Evolutionary conservation across 495 filamentous ascomycete genomes (phyloP), one percentile per base, ranked within the genome.

Genomic region (Rhypophila decipiens): DNA sequence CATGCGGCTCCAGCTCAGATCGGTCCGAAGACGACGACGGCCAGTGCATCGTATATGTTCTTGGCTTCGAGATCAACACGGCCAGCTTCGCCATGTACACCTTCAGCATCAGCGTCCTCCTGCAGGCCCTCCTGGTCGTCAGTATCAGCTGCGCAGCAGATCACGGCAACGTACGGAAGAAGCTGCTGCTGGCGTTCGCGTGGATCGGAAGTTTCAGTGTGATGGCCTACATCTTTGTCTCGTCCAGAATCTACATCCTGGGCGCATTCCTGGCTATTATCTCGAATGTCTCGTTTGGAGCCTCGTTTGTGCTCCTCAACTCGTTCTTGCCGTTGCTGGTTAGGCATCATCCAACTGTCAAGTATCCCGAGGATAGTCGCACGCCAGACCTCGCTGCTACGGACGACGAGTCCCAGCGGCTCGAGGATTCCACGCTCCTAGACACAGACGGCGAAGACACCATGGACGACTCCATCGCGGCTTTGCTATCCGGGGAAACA

Each of bases 11-110:
- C 24, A 70, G 63, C 49, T 67, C 58, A 38, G 58, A 61, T 50
- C 67, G 65, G 50, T 22, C 39, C 31, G 38, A 46, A 20, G 60
- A 58, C 57, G 60, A 64, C 34, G 59, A 64, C n/a, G 77, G 77
- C 22, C 89, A 94, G 59, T 98, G 93, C 57, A 72, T 97, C 42
- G 77, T 97, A 55, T 79, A 82, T 47, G 66, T 98, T 8, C 66
- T 95, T 37, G 93, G 93, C 4, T 65, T 80, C 44, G 85, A 95
- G 54, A 83, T 98, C 60, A 96, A 96, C 67, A 96, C 93, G 9
- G 90, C 93, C 15, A 94, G 87, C 68, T 96, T 96, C 65, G 93
- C 94, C 48, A 90, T 98, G 86, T 98, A 97, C 69, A 95, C 88
- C 4, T 97, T 97, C 66, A 94, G 88, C 39, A 65, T 95, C 49